Percentiles rank a stretch among this genome's conserved stretches.
phyloP scores from a whole-genome alignment of 768 basidiomycete species.

The Cubamyces sp. region DNA sequence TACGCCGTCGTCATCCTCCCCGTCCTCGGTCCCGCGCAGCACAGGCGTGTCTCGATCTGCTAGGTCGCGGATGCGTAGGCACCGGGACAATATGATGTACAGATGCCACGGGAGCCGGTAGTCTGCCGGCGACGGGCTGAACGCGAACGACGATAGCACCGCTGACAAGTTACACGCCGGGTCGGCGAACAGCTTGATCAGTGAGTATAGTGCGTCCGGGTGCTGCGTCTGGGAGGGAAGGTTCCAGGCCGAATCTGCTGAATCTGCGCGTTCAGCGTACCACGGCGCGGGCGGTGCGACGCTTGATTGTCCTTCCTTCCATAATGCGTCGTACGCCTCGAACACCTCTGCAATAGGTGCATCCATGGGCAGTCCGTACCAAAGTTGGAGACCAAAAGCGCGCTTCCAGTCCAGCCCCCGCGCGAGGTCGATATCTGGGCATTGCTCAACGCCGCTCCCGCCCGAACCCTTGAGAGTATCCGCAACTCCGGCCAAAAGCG shows the following conservation, averaged over 20 bases:
- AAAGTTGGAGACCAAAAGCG: slow-evolving; percentile 86
- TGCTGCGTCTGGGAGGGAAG: slow-evolving; percentile 48
- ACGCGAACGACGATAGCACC: slow-evolving; percentile 73
- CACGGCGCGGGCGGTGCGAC: slow-evolving; percentile 63
- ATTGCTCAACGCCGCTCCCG: slow-evolving; percentile 54
- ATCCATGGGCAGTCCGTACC: slow-evolving; percentile 81
- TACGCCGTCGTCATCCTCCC: slow-evolving; percentile 44
- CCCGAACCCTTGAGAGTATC: slow-evolving; percentile 58
- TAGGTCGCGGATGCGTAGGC: slow-evolving; percentile 84
- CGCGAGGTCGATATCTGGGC: slow-evolving; percentile 62
- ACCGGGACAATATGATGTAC: slow-evolving; percentile 84
- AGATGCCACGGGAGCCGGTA: slow-evolving; percentile 91
- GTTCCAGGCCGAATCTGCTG: slow-evolving; percentile 41
- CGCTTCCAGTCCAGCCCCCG: slow-evolving; percentile 92
- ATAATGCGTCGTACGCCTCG: slow-evolving; percentile 55
- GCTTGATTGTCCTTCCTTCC: slow-evolving; percentile 42
- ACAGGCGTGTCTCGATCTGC: slow-evolving; percentile 62
- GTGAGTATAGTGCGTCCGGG: slow-evolving; percentile 76
- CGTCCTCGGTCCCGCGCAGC: slow-evolving; percentile 44
- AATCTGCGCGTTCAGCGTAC: slow-evolving; percentile 46
- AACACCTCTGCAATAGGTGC: slow-evolving; percentile 74
- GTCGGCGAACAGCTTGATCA: slow-evolving; percentile 80
- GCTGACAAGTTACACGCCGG: slow-evolving; percentile 70
- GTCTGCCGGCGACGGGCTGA: slow-evolving; percentile 75
- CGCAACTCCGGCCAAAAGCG: slow-evolving; percentile 79